These are phyloP conservation scores for Oxytropis ochrocephala DNA, from an alignment of 306 rosid species.

Conservation along the genomic window DNA sequence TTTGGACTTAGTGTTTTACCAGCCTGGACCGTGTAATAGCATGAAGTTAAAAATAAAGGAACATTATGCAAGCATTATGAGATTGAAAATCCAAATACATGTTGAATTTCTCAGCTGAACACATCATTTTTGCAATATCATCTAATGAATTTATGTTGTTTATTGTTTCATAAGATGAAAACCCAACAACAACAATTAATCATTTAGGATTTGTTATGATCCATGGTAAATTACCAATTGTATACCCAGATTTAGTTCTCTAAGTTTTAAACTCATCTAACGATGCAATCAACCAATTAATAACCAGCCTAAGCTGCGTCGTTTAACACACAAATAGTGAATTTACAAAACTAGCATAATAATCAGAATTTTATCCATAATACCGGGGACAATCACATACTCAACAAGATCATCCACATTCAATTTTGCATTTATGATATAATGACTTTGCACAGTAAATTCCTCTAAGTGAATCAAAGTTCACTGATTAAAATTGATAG, in stretches of 20 bases:
- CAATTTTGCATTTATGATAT: not conserved
- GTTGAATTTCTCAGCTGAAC: not conserved
- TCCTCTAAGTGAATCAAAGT: not conserved
- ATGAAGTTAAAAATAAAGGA: constrained; percentile 6
- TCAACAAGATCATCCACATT: not conserved
- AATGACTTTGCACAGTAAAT: not conserved
- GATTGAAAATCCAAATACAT: constrained; percentile 10
- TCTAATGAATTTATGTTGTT: constrained; percentile 1
- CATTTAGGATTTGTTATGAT: constrained; percentile 3
- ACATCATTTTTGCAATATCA: not conserved
- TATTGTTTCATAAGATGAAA: not conserved
- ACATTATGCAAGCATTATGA: constrained; percentile 4
- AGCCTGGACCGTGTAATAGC: constrained; percentile 45
- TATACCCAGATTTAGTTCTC: not conserved
- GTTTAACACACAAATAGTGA: not conserved
- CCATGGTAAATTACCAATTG: constrained; percentile 11
- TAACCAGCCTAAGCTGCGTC: not conserved
- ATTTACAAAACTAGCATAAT: not conserved
- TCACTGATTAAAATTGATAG: not conserved
- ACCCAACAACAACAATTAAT: constrained; percentile 7
- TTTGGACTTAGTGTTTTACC: constrained; percentile 87
- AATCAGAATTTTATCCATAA: not conserved
- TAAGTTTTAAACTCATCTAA: not conserved
- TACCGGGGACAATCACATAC: not conserved
- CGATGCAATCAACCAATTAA: constrained; percentile 9